These are phyloP conservation scores for Nicotiana tomentosiformis DNA, from an alignment of 257 asterid species.

Conservation along the genomic window DNA sequence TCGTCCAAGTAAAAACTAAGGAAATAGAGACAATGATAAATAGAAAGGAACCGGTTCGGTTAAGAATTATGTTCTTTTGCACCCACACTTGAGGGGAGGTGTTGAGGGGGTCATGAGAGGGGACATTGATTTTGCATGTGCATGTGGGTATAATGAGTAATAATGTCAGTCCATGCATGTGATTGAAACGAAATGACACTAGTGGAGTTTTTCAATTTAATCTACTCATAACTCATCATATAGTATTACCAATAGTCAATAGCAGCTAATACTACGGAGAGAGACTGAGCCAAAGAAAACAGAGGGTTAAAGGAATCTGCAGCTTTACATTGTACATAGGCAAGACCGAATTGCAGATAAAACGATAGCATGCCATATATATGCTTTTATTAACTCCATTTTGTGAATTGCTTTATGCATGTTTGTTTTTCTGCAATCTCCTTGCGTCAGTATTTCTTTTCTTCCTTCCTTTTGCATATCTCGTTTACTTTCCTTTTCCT, in stretches of 20 bases:
- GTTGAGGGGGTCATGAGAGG: not conserved
- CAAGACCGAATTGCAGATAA: not conserved
- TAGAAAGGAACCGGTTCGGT: too few relatives aligned
- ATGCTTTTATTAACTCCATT: not conserved
- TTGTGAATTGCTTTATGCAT: not conserved
- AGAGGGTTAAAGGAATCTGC: not conserved
- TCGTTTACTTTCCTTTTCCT: not conserved
- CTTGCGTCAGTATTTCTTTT: not conserved
- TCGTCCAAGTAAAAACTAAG: too few relatives aligned
- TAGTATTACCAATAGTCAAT: not conserved
- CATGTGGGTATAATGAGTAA: conserved; percentile 36
- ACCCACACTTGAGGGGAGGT: too few relatives aligned
- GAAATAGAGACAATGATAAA: too few relatives aligned
- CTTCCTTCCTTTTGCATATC: not conserved
- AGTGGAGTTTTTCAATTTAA: not conserved
- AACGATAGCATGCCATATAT: not conserved
- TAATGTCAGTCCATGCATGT: conserved; percentile 44
- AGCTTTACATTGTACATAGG: not conserved
- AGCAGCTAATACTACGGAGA: not conserved
- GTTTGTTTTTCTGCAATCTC: too few relatives aligned
- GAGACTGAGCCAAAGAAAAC: not conserved
- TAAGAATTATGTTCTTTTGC: too few relatives aligned
- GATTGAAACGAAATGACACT: conserved; percentile 13
- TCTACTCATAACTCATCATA: not conserved
- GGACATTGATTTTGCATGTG: conserved; percentile 22